phyloP scores from a whole-genome alignment of 371 early-diverging fungal genomes.

The Actinomortierella wolfii region DNA sequence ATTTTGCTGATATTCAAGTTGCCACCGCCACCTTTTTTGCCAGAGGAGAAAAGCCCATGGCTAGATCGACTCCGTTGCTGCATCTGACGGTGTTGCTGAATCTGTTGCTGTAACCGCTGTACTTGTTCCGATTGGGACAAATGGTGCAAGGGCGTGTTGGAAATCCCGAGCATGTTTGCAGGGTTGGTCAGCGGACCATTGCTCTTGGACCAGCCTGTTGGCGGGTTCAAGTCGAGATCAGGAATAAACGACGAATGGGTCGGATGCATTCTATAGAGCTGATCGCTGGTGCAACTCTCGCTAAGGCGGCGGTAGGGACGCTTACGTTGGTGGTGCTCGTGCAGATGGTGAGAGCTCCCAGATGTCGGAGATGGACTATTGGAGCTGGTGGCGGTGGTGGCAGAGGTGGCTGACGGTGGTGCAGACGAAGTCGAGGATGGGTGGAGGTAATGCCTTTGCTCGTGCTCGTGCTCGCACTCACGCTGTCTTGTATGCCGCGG shows the following conservation, averaged over 20 bases:
- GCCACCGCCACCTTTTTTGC: conserved; percentile 16
- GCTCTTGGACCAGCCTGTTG: conserved; percentile 33
- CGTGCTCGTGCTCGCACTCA: conserved; percentile 31
- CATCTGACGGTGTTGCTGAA: conserved; percentile 36
- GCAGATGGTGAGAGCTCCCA: too few species aligned
- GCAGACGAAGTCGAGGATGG: too few species aligned
- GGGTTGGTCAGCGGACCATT: background rate
- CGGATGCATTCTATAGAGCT: conserved; percentile 21
- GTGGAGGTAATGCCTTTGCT: background rate
- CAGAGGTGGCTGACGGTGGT: conserved; percentile 11
- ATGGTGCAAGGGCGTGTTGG: conserved; percentile 23
- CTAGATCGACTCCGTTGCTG: conserved; percentile 23
- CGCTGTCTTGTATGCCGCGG: conserved; percentile 22
- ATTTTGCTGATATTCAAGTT: conserved; percentile 17
- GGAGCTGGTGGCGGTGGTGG: conserved; percentile 28
- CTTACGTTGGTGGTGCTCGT: too few species aligned
- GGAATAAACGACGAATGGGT: conserved; percentile 32
- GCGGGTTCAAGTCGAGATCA: conserved; percentile 41
- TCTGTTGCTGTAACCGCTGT: conserved; percentile 41
- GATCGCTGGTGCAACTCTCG: too few species aligned
- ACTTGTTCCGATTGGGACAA: conserved; percentile 38
- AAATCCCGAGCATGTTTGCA: conserved; percentile 29
- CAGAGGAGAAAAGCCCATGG: conserved; percentile 6
- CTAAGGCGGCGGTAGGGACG: too few species aligned
- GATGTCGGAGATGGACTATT: background rate